Percentiles rank a stretch among this genome's conserved stretches.
Evolutionary conservation across 352 stramenopile genomes (phyloP).

Genomic region (Pythium sukuiense): DNA sequence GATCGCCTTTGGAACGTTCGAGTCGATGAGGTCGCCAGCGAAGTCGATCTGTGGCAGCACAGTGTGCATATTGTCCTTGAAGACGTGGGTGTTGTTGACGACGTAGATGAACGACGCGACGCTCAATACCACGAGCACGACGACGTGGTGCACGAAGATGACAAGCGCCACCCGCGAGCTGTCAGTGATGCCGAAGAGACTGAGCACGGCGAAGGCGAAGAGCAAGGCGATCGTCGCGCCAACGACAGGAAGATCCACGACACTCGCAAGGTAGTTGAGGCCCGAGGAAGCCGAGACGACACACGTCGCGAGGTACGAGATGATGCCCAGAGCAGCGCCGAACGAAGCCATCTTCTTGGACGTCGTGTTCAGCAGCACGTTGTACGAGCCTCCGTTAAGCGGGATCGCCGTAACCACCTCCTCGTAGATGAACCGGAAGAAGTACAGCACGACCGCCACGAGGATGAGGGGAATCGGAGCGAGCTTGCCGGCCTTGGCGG

Average conservation of each 20-base stretch:
- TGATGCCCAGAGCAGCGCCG: slow-evolving; percentile 77
- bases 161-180: slow-evolving; percentile 58
- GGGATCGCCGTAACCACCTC: slow-evolving; percentile 83
- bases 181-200: slow-evolving; percentile 73
- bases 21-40: slow-evolving; percentile 31
- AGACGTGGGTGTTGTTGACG: slow-evolving; percentile 38
- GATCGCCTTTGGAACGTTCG: slow-evolving; percentile 36
- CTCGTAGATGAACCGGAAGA: slow-evolving; percentile 75
- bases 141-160: slow-evolving; percentile 75
- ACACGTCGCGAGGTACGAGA: slow-evolving; percentile 87
- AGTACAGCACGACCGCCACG: slow-evolving; percentile 52
- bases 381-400: slow-evolving; percentile 87
- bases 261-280: slow-evolving; percentile 35
- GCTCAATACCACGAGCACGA: slow-evolving; percentile 54
- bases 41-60: slow-evolving; percentile 49
- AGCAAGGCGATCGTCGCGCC: slow-evolving; percentile 37
- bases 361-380: slow-evolving; percentile 86
- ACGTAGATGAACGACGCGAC: slow-evolving; percentile 45
- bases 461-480: slow-evolving; percentile 66
- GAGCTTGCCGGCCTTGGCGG: slow-evolving; percentile 61
- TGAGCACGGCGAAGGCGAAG: slow-evolving; percentile 69
- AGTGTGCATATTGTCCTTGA: slow-evolving; percentile 56
- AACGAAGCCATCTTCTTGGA: slow-evolving; percentile 75
- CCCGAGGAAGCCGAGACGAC: slow-evolving; percentile 41
- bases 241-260: slow-evolving; percentile 26